Conservation (phyloP, 2,329 filamentous ascomycete genomes). For the Hymenotorrendiella dingleyae region DNA sequence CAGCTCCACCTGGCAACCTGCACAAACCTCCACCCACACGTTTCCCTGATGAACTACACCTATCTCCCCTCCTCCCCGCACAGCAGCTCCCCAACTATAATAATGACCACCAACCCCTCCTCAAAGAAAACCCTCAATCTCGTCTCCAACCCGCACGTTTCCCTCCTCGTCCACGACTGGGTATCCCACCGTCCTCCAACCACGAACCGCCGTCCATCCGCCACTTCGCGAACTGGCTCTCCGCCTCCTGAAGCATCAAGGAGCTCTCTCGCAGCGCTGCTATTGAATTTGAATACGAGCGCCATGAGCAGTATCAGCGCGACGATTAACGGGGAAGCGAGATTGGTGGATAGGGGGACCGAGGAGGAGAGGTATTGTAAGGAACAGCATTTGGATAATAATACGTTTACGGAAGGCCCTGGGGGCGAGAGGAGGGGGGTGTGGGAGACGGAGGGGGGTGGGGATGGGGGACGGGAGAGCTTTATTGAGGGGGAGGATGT, state of each 20-base stretch:
- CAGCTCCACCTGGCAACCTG: conserved; percentile 95
- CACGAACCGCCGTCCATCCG: conserved; percentile 51
- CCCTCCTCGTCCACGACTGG: conserved; percentile 97
- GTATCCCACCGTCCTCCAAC: conserved; percentile 86
- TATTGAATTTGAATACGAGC: conserved; percentile 86
- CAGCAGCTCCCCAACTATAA: conserved; percentile 69
- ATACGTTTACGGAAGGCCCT: conserved; percentile 80
- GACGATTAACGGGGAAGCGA: conserved; percentile 85
- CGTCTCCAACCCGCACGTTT: conserved; percentile 77
- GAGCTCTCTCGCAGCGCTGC: conserved; percentile 72
- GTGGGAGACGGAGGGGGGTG: conserved; percentile 26
- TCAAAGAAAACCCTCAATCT: conserved; percentile 81
- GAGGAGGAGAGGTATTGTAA: conserved; percentile 83
- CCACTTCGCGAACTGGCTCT: conserved; percentile 49
- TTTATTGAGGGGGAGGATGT: conserved; percentile 80
- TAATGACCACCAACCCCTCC: conserved; percentile 83
- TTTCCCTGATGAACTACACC: conserved; percentile 98
- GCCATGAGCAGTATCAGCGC: conserved; percentile 84
- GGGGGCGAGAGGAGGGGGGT: conserved; percentile 43
- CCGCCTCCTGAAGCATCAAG: conserved; percentile 58
- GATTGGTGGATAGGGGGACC: conserved; percentile 64
- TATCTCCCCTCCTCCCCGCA: conserved; percentile 78
- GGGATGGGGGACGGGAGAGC: conserved; percentile 51
- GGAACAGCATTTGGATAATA: conserved; percentile 80
- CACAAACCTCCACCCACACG: conserved; percentile 75